These are phyloP conservation scores for Cystobasidium tubakii DNA, from an alignment of 768 basidiomycete species.

Conservation along the genomic window DNA sequence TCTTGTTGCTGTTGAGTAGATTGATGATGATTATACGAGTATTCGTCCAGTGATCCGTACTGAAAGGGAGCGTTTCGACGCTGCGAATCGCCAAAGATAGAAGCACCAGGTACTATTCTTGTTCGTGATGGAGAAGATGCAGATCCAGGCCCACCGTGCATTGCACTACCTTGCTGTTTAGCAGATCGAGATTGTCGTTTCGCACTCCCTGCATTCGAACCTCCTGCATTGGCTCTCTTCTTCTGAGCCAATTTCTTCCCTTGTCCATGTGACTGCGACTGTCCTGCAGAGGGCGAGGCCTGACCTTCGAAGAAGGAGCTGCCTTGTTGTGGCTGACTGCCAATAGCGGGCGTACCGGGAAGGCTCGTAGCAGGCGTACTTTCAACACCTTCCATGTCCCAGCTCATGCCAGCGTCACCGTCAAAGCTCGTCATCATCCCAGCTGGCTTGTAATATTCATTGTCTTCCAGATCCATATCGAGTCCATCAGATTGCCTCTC, in stretches of 20 bases:
- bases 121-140: neutral
- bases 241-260: neutral
- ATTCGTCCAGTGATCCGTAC: conserved; percentile 4
- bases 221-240: neutral
- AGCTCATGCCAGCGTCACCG: neutral
- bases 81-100: neutral
- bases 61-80: neutral
- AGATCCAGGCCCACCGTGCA: neutral
- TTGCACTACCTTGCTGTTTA: neutral
- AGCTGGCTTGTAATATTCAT: neutral
- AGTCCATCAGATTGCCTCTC: conserved; percentile 4
- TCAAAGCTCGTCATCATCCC: neutral
- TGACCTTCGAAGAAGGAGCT: neutral
- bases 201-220: neutral
- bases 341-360: neutral
- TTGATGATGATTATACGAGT: neutral
- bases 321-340: neutral
- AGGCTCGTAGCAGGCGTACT: neutral
- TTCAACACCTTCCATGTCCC: conserved; percentile 6
- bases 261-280: neutral
- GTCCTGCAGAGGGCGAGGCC: neutral
- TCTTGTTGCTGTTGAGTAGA: neutral
- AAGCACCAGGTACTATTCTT: neutral
- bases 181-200: neutral
- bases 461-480: neutral